Percentiles rank a stretch among this genome's conserved stretches.
These are phyloP conservation scores for Phytophthora pistaciae DNA, from an alignment of 352 stramenopile species.

Conservation along the genomic window DNA sequence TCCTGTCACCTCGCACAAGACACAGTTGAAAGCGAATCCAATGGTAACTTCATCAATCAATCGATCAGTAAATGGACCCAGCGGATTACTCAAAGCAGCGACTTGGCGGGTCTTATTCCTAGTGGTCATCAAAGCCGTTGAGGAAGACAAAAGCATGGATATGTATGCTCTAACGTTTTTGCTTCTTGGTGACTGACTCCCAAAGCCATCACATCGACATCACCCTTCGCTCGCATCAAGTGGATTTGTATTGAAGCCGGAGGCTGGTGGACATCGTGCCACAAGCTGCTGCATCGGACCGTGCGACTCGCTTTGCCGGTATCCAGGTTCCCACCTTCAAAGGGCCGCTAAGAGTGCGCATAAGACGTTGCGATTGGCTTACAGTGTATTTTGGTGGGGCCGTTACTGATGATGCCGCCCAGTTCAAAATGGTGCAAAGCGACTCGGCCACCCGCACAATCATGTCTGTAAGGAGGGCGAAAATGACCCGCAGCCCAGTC, in stretches of 20 bases:
- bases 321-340: not conserved
- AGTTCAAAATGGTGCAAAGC: constrained; percentile 12
- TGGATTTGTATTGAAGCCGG: not conserved
- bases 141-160: too few relatives aligned
- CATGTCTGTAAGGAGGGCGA: not conserved
- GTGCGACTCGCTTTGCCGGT: constrained; percentile 10
- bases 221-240: not conserved
- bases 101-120: not conserved
- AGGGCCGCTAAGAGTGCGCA: not conserved
- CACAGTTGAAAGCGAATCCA: constrained; percentile 4
- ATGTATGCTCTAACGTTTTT: not conserved
- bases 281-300: constrained; percentile 13
- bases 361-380: not conserved
- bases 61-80: not conserved
- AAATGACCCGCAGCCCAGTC: not conserved
- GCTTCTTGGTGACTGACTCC: not conserved
- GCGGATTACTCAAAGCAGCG: too few relatives aligned
- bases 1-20: constrained; percentile 3
- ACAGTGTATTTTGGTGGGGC: not conserved
- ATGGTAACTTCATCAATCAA: not conserved
- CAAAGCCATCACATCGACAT: not conserved
- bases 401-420: constrained; percentile 22
- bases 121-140: too few relatives aligned
- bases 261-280: not conserved
- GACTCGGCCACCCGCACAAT: constrained; percentile 4